Evolutionary conservation across 176 grass and related monocot species (phyloP).

Genomic region (Paspalum vaginatum): DNA sequence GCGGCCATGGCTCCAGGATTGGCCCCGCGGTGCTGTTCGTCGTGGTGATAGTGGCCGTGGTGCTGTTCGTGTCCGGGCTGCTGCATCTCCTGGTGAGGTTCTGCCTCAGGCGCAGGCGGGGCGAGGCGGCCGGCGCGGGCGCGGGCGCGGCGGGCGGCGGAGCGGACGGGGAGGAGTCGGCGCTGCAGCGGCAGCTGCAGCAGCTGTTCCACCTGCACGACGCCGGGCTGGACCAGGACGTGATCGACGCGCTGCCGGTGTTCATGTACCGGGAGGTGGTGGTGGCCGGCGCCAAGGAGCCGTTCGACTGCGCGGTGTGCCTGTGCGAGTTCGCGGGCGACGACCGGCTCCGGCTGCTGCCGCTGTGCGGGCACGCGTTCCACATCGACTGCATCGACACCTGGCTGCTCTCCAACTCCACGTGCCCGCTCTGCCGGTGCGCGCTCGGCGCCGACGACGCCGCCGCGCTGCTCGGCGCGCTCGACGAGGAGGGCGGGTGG

Average conservation of each 20-base stretch:
- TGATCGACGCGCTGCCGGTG: slow-evolving; percentile 93
- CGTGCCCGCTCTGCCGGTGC: slow-evolving; percentile 88
- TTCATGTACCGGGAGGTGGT: slow-evolving; percentile 89
- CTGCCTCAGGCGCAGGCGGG: slow-evolving; percentile 26
- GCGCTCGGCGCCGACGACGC: slow-evolving; percentile 61
- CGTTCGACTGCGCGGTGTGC: slow-evolving; percentile 95
- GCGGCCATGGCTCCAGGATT: slow-evolving; percentile 14
- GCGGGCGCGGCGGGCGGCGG: slow-evolving; percentile 1
- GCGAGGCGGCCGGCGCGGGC: neutral
- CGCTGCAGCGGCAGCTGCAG: slow-evolving; percentile 82
- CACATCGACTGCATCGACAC: slow-evolving; percentile 95
- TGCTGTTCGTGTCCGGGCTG: slow-evolving; percentile 67
- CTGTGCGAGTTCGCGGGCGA: slow-evolving; percentile 86
- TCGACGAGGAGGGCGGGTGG: slow-evolving; percentile 47
- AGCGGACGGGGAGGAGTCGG: slow-evolving; percentile 27
- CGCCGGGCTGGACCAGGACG: slow-evolving; percentile 82
- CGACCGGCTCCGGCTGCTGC: slow-evolving; percentile 85
- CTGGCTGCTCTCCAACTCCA: slow-evolving; percentile 97
- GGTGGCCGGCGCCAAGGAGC: slow-evolving; percentile 59
- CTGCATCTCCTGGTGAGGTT: slow-evolving; percentile 72
- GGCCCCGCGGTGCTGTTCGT: slow-evolving; percentile 62
- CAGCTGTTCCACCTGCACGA: slow-evolving; percentile 94
- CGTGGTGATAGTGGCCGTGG: slow-evolving; percentile 57
- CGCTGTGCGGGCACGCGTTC: slow-evolving; percentile 90
- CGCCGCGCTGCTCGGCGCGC: slow-evolving; percentile 51